These are phyloP conservation scores for Begonia masoniana DNA, from an alignment of 306 rosid genomes.

Conservation along the genomic window DNA sequence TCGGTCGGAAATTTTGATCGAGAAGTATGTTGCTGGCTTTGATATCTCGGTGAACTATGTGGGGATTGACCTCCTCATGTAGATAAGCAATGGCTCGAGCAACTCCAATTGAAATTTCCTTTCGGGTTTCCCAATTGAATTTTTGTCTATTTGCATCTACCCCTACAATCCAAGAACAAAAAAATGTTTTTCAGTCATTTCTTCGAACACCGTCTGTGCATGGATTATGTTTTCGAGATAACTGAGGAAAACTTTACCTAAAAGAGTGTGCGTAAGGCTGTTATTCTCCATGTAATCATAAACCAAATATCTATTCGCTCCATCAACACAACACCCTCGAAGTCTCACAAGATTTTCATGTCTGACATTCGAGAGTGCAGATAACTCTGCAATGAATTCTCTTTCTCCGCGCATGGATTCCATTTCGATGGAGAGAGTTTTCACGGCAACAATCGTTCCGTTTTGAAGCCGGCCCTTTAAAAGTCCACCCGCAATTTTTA, in stretches of 20 bases:
- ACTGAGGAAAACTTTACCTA: conserved; percentile 24
- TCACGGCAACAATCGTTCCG: conserved; percentile 57
- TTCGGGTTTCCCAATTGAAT: conserved; percentile 63
- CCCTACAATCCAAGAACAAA: conserved; percentile 23
- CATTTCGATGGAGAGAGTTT: conserved; percentile 57
- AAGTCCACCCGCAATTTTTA: conserved; percentile 16
- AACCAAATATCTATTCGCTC: conserved; percentile 56
- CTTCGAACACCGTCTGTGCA: no score
- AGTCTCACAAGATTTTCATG: conserved; percentile 72
- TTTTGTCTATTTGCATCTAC: conserved; percentile 35
- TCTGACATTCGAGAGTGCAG: conserved; percentile 50
- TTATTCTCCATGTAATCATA: conserved; percentile 88
- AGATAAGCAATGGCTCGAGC: conserved; percentile 66
- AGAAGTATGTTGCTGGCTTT: conserved; percentile 81
- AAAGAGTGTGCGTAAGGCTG: conserved; percentile 48
- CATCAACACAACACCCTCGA: conserved; percentile 75
- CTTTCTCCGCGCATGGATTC: conserved; percentile 87
- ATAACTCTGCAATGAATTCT: conserved; percentile 68
- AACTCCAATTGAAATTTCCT: conserved; percentile 46
- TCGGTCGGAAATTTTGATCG: conserved; percentile 48
- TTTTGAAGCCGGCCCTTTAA: conserved; percentile 57
- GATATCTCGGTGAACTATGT: conserved; percentile 78
- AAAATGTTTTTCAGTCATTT: no score
- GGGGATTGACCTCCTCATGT: conserved; percentile 65
- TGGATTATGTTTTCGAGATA: no score